Evolutionary conservation across 1,284 basidiomycete genomes (phyloP).

Genomic region (Trichosporon ovoides): DNA sequence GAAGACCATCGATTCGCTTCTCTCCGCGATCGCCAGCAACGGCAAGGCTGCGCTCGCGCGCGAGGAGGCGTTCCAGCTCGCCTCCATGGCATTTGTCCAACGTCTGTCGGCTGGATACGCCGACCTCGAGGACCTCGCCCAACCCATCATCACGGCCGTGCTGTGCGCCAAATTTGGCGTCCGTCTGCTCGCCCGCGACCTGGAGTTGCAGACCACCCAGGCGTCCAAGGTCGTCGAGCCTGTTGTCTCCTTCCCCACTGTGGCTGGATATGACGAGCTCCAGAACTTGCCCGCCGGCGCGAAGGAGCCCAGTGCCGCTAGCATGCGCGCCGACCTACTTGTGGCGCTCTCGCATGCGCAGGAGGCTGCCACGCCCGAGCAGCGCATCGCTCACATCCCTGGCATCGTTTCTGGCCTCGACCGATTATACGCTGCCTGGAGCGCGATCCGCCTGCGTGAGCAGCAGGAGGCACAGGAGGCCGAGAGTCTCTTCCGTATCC

Average conservation of each 20-base stretch:
- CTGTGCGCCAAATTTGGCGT: conserved; percentile 71
- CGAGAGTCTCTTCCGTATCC: conserved; percentile 73
- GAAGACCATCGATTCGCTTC: conserved; percentile 35
- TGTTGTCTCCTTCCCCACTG: conserved; percentile 40
- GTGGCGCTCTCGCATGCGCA: conserved; percentile 55
- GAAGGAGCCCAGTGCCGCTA: conserved; percentile 13
- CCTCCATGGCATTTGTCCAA: conserved; percentile 49
- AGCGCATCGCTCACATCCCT: conserved; percentile 15
- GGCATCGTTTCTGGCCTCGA: conserved; percentile 60
- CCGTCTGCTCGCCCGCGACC: conserved; percentile 51
- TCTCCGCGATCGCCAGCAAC: conserved; percentile 23
- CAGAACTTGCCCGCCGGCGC: conserved; percentile 44
- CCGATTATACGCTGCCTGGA: conserved; percentile 72
- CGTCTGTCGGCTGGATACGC: conserved; percentile 50
- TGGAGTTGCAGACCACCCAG: conserved; percentile 17
- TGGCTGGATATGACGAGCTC: conserved; percentile 53
- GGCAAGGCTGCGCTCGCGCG: conserved; percentile 33
- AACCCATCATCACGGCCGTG: conserved; percentile 61
- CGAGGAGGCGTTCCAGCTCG: conserved; percentile 49
- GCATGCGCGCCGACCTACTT: conserved; percentile 43
- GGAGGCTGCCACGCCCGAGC: conserved; percentile 43
- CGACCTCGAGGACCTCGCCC: conserved; percentile 62
- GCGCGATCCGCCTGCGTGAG: conserved; percentile 67
- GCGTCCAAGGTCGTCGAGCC: conserved; percentile 38
- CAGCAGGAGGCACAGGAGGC: conserved; percentile 62